These are phyloP conservation scores for Wickerhamiella cacticola DNA, from an alignment of 805 yeast species.

Conservation along the genomic window DNA sequence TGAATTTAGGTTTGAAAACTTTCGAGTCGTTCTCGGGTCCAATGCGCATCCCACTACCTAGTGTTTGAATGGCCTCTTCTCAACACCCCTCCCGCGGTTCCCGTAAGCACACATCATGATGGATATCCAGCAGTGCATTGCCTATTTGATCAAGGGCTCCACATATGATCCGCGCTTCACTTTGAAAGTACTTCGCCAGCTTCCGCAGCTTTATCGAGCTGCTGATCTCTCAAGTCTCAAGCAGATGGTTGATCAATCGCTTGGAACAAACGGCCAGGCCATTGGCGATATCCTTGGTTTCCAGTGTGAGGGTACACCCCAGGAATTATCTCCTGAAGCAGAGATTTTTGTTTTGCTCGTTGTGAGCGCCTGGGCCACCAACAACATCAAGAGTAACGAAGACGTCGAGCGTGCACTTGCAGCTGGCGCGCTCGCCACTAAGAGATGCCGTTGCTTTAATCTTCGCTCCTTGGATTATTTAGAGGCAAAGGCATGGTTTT, in stretches of 20 bases:
- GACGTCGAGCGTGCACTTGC: constrained; percentile 35
- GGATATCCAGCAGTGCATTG: constrained; percentile 27
- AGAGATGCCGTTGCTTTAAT: constrained; percentile 46
- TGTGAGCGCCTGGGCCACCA: constrained; percentile 58
- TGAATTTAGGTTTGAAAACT: constrained; percentile 14
- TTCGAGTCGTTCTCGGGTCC: neutral
- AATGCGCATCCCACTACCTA: neutral
- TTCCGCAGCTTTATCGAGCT: constrained; percentile 60
- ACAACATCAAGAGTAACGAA: constrained; percentile 41
- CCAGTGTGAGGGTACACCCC: constrained; percentile 24
- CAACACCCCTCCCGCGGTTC: neutral
- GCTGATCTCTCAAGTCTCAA: constrained; percentile 45
- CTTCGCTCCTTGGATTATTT: constrained; percentile 76
- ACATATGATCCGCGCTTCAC: constrained; percentile 79
- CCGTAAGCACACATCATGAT: constrained; percentile 6
- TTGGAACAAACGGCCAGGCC: constrained; percentile 37
- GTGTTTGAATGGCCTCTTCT: neutral
- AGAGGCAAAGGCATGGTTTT: constrained; percentile 88
- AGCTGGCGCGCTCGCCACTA: constrained; percentile 29
- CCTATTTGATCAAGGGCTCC: constrained; percentile 45
- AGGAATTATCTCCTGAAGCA: constrained; percentile 53
- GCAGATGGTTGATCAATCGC: constrained; percentile 42
- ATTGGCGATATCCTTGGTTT: constrained; percentile 24
- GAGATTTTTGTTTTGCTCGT: constrained; percentile 70
- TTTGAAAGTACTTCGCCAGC: constrained; percentile 71